Percentiles rank a stretch among this genome's conserved stretches.
Conservation (phyloP, 768 basidiomycete species). For the Suillus discolor region DNA sequence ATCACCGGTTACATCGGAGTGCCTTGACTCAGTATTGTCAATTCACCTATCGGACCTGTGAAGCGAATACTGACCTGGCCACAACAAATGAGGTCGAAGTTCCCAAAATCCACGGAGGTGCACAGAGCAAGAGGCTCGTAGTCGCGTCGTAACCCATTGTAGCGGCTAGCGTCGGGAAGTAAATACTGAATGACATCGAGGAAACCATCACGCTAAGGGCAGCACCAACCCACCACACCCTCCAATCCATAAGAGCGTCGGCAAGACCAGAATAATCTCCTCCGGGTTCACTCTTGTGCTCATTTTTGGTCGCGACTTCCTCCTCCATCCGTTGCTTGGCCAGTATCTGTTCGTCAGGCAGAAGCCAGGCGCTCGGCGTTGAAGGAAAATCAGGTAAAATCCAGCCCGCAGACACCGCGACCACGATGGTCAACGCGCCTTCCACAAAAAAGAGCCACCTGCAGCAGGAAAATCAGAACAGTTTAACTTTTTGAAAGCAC, state of each 20-base stretch:
- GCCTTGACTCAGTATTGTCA: constrained; percentile 38
- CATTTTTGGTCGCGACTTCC: constrained; percentile 55
- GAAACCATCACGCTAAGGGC: constrained; percentile 57
- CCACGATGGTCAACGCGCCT: constrained; percentile 55
- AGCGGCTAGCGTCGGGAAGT: constrained; percentile 76
- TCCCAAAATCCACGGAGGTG: constrained; percentile 72
- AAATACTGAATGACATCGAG: constrained; percentile 73
- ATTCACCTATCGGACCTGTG: not conserved
- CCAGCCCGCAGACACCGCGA: constrained; percentile 53
- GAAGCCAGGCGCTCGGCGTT: constrained; percentile 58
- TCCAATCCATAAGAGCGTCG: constrained; percentile 70
- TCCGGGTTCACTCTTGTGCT: constrained; percentile 41
- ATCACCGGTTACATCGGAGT: constrained; percentile 72
- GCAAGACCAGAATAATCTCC: constrained; percentile 47
- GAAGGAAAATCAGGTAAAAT: constrained; percentile 76
- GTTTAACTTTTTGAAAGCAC: not conserved
- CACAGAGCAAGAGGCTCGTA: constrained; percentile 69
- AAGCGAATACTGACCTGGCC: constrained; percentile 40
- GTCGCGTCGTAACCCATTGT: constrained; percentile 70
- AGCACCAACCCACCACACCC: constrained; percentile 78
- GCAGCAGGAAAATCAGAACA: constrained; percentile 1
- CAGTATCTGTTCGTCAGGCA: constrained; percentile 52
- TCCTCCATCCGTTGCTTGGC: constrained; percentile 62
- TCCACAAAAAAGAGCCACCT: constrained; percentile 77
- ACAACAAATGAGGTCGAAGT: constrained; percentile 56